Percentiles rank a stretch among this genome's conserved stretches.
Evolutionary conservation across 306 rosid species (phyloP).

Genomic region (Castanospermum australe): DNA sequence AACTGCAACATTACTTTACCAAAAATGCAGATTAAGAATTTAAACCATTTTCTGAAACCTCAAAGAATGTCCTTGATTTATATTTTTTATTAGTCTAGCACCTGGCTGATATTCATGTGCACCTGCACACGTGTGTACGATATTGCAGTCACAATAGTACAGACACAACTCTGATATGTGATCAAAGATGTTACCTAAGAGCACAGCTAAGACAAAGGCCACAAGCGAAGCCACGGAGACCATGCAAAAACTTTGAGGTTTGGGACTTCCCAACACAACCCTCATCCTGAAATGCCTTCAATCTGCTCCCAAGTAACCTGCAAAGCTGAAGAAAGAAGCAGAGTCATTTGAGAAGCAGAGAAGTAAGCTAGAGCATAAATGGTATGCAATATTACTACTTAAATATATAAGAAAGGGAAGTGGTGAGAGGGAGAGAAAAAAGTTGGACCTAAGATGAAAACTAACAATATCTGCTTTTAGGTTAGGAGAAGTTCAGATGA

Average conservation of each 20-base stretch:
- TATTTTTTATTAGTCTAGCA: neutral
- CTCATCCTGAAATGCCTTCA: conserved; percentile 26
- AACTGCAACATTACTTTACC: neutral
- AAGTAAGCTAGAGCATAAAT: neutral
- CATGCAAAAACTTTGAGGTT: conserved; percentile 13
- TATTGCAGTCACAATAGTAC: neutral
- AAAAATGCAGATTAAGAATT: neutral
- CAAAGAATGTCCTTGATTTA: neutral
- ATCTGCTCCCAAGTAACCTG: neutral
- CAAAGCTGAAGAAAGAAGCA: neutral
- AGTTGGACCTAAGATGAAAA: neutral
- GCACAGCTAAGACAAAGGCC: conserved; percentile 17
- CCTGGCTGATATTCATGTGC: neutral
- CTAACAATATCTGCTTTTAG: neutral
- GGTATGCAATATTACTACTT: neutral
- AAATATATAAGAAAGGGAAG: neutral
- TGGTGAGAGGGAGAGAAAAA: neutral
- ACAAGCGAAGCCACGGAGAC: conserved; percentile 16
- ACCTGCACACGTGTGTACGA: neutral
- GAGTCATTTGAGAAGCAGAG: neutral
- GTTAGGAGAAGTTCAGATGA: neutral
- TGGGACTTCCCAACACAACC: neutral
- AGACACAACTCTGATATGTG: neutral
- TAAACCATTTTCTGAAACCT: neutral
- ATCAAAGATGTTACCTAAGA: conserved; percentile 31